Percentiles rank a stretch among this genome's conserved stretches.
Conservation (phyloP, 2,329 filamentous ascomycete genomes). For the Venturia asperata region DNA sequence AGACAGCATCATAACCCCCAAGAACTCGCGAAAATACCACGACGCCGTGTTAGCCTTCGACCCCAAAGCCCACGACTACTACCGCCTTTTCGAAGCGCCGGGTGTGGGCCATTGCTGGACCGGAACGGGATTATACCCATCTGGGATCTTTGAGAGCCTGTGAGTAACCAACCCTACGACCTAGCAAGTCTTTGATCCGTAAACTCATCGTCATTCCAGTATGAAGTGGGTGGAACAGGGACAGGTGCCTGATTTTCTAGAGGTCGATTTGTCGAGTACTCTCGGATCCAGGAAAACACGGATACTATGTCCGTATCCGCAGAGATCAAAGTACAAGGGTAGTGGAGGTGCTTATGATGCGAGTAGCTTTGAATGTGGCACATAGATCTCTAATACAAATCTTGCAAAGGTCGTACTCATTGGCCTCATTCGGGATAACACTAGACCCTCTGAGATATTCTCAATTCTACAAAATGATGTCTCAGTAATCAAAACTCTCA, state of each 20-base stretch:
- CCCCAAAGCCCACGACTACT: constrained; percentile 20
- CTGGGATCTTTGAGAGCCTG: constrained; percentile 18
- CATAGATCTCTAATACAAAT: not conserved
- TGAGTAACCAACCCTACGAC: not conserved
- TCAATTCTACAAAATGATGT: not conserved
- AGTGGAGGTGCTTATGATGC: not conserved
- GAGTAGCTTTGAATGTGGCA: not conserved
- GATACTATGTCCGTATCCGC: constrained; percentile 19
- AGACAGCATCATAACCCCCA: constrained; percentile 14
- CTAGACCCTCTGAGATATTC: not conserved
- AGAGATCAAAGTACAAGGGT: constrained; percentile 14
- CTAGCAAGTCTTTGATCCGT: not conserved
- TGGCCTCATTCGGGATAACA: not conserved
- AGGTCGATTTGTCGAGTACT: constrained; percentile 7
- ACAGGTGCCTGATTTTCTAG: constrained; percentile 13
- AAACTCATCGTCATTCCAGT: not conserved
- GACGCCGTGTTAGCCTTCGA: constrained; percentile 17
- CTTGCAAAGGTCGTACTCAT: no score
- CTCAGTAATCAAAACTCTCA: constrained; percentile 45
- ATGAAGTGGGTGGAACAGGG: constrained; percentile 19
- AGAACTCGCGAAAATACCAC: constrained; percentile 16
- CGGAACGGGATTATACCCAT: constrained; percentile 16
- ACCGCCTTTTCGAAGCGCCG: constrained; percentile 22
- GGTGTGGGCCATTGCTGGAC: constrained; percentile 21
- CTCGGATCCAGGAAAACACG: not conserved